Conservation (phyloP, 495 filamentous ascomycete species). For the Aspergillus ostianus region DNA sequence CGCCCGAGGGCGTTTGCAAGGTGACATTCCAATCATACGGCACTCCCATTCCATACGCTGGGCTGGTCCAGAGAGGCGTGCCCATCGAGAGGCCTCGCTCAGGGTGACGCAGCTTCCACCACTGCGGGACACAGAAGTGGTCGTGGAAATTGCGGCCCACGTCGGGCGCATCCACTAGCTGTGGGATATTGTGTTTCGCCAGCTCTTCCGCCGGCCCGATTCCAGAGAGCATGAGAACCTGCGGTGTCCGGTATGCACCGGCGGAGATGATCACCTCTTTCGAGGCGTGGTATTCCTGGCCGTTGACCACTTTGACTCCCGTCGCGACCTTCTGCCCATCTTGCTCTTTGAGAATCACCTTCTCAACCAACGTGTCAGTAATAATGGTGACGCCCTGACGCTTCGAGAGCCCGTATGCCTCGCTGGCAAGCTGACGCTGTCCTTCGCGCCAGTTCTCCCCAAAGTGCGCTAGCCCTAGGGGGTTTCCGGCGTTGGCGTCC, state of each 20-base stretch:
- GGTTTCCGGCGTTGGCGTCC: slow-evolving; percentile 29
- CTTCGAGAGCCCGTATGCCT: slow-evolving; percentile 25
- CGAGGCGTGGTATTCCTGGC: slow-evolving; percentile 18
- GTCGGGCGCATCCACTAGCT: slow-evolving; percentile 26
- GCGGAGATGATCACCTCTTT: slow-evolving; percentile 33
- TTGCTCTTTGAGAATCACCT: slow-evolving; percentile 21
- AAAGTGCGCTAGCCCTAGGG: slow-evolving; percentile 26
- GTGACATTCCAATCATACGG: slow-evolving; percentile 28
- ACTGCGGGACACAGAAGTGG: slow-evolving; percentile 28
- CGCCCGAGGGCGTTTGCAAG: slow-evolving; percentile 13
- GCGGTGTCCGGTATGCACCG: slow-evolving; percentile 32
- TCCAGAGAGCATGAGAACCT: slow-evolving; percentile 39
- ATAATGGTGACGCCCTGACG: slow-evolving; percentile 17
- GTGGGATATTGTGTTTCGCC: slow-evolving; percentile 22
- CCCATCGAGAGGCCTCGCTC: slow-evolving; percentile 34
- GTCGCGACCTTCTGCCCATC: slow-evolving; percentile 20
- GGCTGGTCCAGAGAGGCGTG: slow-evolving; percentile 28
- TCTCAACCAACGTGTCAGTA: slow-evolving; percentile 23
- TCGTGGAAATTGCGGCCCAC: slow-evolving; percentile 39
- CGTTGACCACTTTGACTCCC: slow-evolving; percentile 28
- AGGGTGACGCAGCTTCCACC: slow-evolving; percentile 39
- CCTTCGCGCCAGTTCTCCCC: slow-evolving; percentile 35
- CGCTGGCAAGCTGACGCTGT: slow-evolving; percentile 28
- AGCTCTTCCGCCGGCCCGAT: slow-evolving; percentile 31
- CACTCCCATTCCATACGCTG: slow-evolving; percentile 27